A percentile compares a stretch with the other conserved stretches of the same genome.
phyloP scores from a whole-genome alignment of 2,329 filamentous ascomycete species.

The Zymoseptoria brevis region DNA sequence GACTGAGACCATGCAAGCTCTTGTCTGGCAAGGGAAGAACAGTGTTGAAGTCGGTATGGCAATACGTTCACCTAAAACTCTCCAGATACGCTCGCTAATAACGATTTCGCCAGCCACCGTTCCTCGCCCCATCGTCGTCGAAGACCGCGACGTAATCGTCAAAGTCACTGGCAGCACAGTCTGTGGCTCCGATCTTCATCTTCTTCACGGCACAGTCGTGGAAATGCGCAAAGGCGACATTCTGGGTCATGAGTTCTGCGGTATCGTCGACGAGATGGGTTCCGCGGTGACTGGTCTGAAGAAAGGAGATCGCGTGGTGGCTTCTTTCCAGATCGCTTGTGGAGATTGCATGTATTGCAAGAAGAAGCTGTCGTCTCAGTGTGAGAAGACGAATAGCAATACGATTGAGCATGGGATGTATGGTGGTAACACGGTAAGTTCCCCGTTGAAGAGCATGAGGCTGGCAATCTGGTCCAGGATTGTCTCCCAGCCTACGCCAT shows the following conservation, averaged over 20 bases:
- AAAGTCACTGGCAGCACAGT: slow-evolving; percentile 63
- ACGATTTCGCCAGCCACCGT: background rate
- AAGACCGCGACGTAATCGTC: slow-evolving; percentile 69
- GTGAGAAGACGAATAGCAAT: slow-evolving; percentile 71
- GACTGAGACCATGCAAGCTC: slow-evolving; percentile 61
- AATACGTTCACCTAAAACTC: background rate
- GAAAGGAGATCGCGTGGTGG: slow-evolving; percentile 59
- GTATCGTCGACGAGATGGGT: slow-evolving; percentile 42
- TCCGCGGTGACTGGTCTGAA: slow-evolving; percentile 36
- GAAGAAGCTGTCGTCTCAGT: slow-evolving; percentile 69
- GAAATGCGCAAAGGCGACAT: slow-evolving; percentile 45
- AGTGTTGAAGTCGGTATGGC: slow-evolving; percentile 56
- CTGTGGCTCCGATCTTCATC: slow-evolving; percentile 54
- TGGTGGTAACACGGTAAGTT: slow-evolving; percentile 54
- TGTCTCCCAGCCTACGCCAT: background rate
- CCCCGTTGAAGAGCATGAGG: background rate
- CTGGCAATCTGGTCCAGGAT: background rate
- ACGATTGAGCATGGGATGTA: slow-evolving; percentile 67
- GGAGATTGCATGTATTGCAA: slow-evolving; percentile 67
- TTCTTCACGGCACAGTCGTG: slow-evolving; percentile 44
- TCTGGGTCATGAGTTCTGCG: slow-evolving; percentile 46
- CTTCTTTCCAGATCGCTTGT: slow-evolving; percentile 75
- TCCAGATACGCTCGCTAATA: background rate
- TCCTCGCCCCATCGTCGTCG: slow-evolving; percentile 55
- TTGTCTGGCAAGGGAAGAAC: slow-evolving; percentile 78